These are phyloP conservation scores for Candida hungchunana DNA, from an alignment of 805 yeast species.

Conservation along the genomic window DNA sequence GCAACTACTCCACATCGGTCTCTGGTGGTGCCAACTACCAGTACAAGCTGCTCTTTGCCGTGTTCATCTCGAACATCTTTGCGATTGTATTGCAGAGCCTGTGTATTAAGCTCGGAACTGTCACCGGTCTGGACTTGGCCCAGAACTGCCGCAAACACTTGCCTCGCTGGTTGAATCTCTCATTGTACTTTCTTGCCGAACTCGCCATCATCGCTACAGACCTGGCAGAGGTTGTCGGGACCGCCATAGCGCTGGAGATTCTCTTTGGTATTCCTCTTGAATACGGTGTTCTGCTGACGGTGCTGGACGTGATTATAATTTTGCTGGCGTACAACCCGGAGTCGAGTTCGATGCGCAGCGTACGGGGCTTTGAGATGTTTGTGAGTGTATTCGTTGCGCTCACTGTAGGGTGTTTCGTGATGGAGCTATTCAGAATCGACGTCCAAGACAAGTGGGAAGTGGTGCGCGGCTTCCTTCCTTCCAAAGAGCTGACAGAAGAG, in stretches of 20 bases:
- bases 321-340: slow-evolving; percentile 73
- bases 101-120: slow-evolving; percentile 72
- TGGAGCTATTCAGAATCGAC: slow-evolving; percentile 59
- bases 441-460: slow-evolving; percentile 51
- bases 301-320: slow-evolving; percentile 75
- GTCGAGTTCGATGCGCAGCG: slow-evolving; percentile 69
- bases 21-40: slow-evolving; percentile 73
- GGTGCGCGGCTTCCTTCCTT: slow-evolving; percentile 68
- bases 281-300: slow-evolving; percentile 73
- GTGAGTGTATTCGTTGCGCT: slow-evolving; percentile 67
- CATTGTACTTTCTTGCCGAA: slow-evolving; percentile 71
- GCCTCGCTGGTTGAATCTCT: slow-evolving; percentile 53
- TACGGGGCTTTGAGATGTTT: slow-evolving; percentile 72
- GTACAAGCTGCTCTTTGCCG: slow-evolving; percentile 61
- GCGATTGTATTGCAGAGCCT: slow-evolving; percentile 70
- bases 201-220: slow-evolving; percentile 90
- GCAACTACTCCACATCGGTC: slow-evolving; percentile 79
- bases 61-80: slow-evolving; percentile 63
- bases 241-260: slow-evolving; percentile 81
- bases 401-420: slow-evolving; percentile 71
- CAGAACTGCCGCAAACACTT: slow-evolving; percentile 68
- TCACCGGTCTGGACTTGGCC: slow-evolving; percentile 76
- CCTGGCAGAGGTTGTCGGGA: slow-evolving; percentile 90
- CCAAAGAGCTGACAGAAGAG: slow-evolving; percentile 51
- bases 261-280: slow-evolving; percentile 69